Base-by-base conservation (phyloP, 768 basidiomycete genomes). In the Pulveroboletus sp. region DNA sequence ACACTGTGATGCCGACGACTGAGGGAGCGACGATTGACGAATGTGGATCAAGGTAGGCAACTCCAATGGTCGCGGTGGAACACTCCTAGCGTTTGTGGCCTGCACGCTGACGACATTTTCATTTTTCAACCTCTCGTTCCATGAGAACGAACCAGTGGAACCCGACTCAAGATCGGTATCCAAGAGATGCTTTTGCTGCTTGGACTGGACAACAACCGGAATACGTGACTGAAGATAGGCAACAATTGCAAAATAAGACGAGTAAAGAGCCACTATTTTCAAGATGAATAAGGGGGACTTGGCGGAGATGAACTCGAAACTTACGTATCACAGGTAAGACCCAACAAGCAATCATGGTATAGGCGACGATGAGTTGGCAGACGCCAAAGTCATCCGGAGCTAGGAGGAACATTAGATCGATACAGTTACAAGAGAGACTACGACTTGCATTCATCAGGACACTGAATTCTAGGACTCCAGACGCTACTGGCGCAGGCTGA, bases 321-420 rank as follows among this genome's bases (percentile, higher is more conserved):
- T 54, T 51, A 84, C 82, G 63, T 38, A 82, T 59, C 3, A 63
- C 63, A 21, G 82, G 82, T 43, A 73, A 64, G 36, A 80, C 57
- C 82, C 82, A 84, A 56, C 73, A 78, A 37, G 71, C 72, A 1
- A 79, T 56, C 43, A 80, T 50, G 32, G 81, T 74, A 54, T 73
- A 81, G 6, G 75, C 57, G 47, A 74, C 72, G 33, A 81, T 64
- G 8, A 79, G 62, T 46, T 67, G 68, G 57, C 82, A 84, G n/a
- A 74, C 62, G 9, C 69, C 72, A 45, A 67, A 62, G 39, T 73
- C 65, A 52, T 75, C 69, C 9, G 68, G 57, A 46, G 70, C 76
- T 78, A 43, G 6, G 18, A 33, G 24, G 47, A 36, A 18, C 2
- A 24, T 44, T 15, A 24, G 6, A 15, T 43, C 9, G 47, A 26